Conservation (phyloP, 2,329 filamentous ascomycete genomes). For the Blastomyces percursus region DNA sequence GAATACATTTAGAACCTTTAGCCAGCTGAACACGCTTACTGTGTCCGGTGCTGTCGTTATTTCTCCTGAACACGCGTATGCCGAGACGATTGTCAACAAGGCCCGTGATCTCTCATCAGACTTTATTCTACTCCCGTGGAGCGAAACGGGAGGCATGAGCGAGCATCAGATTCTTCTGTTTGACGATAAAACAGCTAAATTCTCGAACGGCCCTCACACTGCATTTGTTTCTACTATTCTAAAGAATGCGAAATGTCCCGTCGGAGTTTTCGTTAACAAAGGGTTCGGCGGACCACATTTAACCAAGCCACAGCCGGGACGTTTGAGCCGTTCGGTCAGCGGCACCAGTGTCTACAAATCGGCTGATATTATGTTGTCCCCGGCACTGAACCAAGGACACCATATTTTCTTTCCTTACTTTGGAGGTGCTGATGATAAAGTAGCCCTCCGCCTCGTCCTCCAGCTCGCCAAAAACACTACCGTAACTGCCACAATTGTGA, state of each 20-base stretch:
- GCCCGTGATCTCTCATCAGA: constrained; percentile 60
- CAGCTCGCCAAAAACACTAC: constrained; percentile 71
- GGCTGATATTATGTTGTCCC: constrained; percentile 46
- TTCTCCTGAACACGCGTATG: constrained; percentile 65
- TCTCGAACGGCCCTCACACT: constrained; percentile 54
- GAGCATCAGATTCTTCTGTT: constrained; percentile 49
- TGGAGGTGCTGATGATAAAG: constrained; percentile 69
- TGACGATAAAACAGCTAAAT: constrained; percentile 45
- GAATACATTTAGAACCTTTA: constrained; percentile 83
- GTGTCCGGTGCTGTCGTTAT: constrained; percentile 73
- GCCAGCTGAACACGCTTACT: constrained; percentile 69
- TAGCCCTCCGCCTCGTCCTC: constrained; percentile 67
- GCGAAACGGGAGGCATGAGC: constrained; percentile 62
- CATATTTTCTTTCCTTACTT: constrained; percentile 83
- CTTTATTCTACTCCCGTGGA: constrained; percentile 80
- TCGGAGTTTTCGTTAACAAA: constrained; percentile 70
- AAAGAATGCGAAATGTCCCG: constrained; percentile 51
- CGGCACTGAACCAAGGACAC: constrained; percentile 58
- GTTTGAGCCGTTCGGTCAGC: constrained; percentile 43
- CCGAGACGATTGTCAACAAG: constrained; percentile 61
- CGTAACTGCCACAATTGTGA: constrained; percentile 66
- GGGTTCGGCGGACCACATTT: constrained; percentile 42
- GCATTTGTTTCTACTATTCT: constrained; percentile 63
- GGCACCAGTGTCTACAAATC: constrained; percentile 50
- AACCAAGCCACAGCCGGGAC: constrained; percentile 16